phyloP scores from a whole-genome alignment of 2,329 filamentous ascomycete species.

The Blumeria graminis region DNA sequence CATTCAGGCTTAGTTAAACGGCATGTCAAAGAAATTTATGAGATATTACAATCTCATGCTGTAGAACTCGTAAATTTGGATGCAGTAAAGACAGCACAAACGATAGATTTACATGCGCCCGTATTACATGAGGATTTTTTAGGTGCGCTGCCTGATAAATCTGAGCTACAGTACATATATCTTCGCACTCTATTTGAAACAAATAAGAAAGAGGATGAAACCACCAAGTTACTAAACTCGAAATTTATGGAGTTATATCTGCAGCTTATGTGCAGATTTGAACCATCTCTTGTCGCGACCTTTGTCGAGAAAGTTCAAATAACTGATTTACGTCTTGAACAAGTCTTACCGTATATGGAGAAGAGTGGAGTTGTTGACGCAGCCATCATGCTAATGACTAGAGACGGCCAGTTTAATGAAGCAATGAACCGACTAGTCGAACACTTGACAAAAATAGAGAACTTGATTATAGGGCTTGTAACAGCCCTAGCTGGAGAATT shows the following conservation, averaged over 20 bases:
- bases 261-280: slow-evolving; percentile 70
- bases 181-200: slow-evolving; percentile 51
- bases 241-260: slow-evolving; percentile 65
- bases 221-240: slow-evolving; percentile 20
- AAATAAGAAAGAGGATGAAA: slow-evolving; percentile 16
- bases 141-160: slow-evolving; percentile 25
- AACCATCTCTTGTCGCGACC: slow-evolving; percentile 59
- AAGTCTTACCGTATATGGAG: slow-evolving; percentile 70
- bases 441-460: slow-evolving; percentile 59
- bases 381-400: slow-evolving; percentile 70
- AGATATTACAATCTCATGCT: slow-evolving; percentile 31
- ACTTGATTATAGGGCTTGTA: slow-evolving; percentile 51
- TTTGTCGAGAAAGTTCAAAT: slow-evolving; percentile 58
- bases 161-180: slow-evolving; percentile 37
- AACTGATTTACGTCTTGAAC: slow-evolving; percentile 54
- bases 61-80: slow-evolving; percentile 32
- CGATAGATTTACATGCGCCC: slow-evolving; percentile 28
- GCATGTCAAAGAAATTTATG: slow-evolving; percentile 47
- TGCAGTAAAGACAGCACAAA: slow-evolving; percentile 28
- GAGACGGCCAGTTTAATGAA: slow-evolving; percentile 58
- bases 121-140: slow-evolving; percentile 32
- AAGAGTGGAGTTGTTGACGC: slow-evolving; percentile 77
- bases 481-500: slow-evolving; percentile 31
- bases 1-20: slow-evolving; percentile 38
- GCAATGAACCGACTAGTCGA: slow-evolving; percentile 70